phyloP scores from a whole-genome alignment of 2,329 filamentous ascomycete genomes.

The Nannizzia gypsea region DNA sequence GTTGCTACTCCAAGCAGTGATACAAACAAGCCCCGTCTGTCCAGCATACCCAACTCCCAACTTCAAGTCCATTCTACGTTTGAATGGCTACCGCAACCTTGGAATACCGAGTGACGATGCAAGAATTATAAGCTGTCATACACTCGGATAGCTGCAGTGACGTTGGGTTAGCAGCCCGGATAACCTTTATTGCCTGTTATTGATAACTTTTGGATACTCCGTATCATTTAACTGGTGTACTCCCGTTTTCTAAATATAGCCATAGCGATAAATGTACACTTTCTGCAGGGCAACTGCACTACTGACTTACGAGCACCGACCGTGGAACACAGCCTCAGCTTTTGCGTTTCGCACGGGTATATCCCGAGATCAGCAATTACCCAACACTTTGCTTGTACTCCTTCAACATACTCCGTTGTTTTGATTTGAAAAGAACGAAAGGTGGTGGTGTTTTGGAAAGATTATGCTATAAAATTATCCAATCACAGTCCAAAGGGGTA shows the following conservation, averaged over 20 bases:
- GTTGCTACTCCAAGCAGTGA: background rate
- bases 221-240: background rate
- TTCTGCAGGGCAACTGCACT: background rate
- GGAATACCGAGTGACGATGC: background rate
- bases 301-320: background rate
- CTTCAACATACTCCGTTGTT: background rate
- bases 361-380: background rate
- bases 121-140: background rate
- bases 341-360: background rate
- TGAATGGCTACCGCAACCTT: background rate
- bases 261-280: background rate
- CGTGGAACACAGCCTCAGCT: background rate
- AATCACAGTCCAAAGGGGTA: conserved; percentile 41
- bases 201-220: background rate
- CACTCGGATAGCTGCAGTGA: background rate
- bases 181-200: background rate
- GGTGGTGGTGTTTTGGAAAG: background rate
- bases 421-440: background rate
- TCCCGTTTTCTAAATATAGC: background rate
- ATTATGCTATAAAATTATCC: background rate
- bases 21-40: background rate
- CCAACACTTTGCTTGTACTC: background rate
- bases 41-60: background rate
- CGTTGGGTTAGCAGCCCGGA: background rate
- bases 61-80: background rate